phyloP scores from a whole-genome alignment of 2,329 filamentous ascomycete species.

The Cordyceps cateniannulata region DNA sequence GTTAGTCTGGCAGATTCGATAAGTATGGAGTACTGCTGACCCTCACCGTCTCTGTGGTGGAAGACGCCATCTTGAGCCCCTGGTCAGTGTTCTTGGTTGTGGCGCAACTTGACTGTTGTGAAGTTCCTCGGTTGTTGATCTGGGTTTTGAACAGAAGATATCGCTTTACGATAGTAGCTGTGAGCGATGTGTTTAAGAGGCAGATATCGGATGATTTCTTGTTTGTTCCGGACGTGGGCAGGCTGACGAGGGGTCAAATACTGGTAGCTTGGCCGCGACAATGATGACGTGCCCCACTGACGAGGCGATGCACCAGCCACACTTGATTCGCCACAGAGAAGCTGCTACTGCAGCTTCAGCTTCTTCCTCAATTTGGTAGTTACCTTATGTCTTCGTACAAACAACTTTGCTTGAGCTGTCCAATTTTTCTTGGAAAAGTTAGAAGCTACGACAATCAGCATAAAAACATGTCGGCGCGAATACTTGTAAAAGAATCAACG shows the following conservation, averaged over 20 bases:
- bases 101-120: constrained; percentile 1
- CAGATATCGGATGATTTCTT: constrained; percentile 9
- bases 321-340: constrained; percentile 20
- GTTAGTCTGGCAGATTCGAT: constrained; percentile 3
- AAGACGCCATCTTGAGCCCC: constrained; percentile 14
- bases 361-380: no score
- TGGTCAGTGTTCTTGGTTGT: constrained; percentile 8
- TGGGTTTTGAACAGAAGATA: background rate
- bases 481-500: no score
- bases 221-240: constrained; percentile 17
- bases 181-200: background rate
- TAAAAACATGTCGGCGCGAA: no score
- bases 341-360: no score
- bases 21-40: constrained; percentile 4
- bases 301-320: constrained; percentile 19
- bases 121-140: background rate
- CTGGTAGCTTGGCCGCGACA: constrained; percentile 23
- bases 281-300: constrained; percentile 34
- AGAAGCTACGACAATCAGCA: no score
- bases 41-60: constrained; percentile 12
- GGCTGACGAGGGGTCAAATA: constrained; percentile 24
- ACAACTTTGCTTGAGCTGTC: no score
- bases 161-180: background rate
- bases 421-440: no score
- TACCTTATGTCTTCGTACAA: no score